Conservation (phyloP, 78 protist species). For the Mastigamoeba balamuthi region DNA sequence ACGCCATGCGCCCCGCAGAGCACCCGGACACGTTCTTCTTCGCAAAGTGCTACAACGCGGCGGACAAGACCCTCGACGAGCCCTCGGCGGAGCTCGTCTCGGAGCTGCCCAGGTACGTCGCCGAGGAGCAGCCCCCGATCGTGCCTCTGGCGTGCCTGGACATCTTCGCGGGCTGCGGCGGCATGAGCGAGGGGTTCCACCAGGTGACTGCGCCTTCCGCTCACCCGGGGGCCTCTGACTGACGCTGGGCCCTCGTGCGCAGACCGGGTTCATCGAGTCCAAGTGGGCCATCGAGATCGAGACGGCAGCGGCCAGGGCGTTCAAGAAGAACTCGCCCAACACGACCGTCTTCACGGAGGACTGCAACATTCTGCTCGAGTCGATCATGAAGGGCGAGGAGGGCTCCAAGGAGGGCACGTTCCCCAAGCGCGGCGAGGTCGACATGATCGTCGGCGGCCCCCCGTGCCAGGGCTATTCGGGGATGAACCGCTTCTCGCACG, state of each 20-base stretch:
- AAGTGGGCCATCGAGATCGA: background rate
- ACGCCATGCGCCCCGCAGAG: too few species aligned
- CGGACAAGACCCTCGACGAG: background rate
- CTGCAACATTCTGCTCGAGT: background rate
- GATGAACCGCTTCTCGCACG: background rate
- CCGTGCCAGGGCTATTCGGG: conserved; percentile 6
- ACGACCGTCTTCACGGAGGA: background rate
- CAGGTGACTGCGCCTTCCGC: background rate
- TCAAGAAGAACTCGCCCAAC: background rate
- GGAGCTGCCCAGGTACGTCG: background rate
- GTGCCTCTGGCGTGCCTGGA: background rate
- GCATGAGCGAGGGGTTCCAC: background rate
- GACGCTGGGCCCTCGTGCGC: background rate
- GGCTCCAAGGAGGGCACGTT: background rate
- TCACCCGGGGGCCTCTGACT: background rate
- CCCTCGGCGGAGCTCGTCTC: background rate
- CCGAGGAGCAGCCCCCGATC: background rate
- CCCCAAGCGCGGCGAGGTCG: background rate
- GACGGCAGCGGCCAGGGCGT: background rate
- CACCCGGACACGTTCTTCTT: too few species aligned
- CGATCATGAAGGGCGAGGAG: background rate
- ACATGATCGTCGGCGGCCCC: background rate
- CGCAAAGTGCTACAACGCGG: background rate
- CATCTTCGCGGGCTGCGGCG: conserved; percentile 7
- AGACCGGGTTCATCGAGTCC: background rate